A percentile compares a stretch with the other conserved stretches of the same genome.
These are phyloP conservation scores for Candida krabiensis DNA, from an alignment of 805 yeast species.

Conservation along the genomic window DNA sequence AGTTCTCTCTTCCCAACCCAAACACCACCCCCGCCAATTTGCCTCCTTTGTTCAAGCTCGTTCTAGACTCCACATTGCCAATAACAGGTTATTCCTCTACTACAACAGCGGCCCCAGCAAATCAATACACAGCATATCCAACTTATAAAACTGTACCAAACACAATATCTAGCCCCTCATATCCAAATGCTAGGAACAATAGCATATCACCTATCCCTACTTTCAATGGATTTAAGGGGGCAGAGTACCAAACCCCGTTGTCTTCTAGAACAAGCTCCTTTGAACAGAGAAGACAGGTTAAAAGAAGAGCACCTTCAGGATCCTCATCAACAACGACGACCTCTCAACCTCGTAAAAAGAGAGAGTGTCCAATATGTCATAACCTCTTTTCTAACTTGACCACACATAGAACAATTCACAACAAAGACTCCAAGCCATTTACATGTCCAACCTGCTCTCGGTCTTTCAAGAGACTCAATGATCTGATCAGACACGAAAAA, in stretches of 20 bases:
- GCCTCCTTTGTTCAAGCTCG: slow-evolving; percentile 28
- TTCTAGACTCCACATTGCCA: slow-evolving; percentile 26
- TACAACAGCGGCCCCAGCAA: slow-evolving; percentile 1
- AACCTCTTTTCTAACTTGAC: slow-evolving; percentile 72
- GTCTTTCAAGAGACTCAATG: slow-evolving; percentile 88
- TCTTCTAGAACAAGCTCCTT: slow-evolving; percentile 11
- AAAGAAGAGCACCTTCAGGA: slow-evolving; percentile 5
- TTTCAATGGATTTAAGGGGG: slow-evolving; percentile 7
- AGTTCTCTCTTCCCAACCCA: slow-evolving; percentile 4
- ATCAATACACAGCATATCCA: not conserved
- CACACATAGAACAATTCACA: slow-evolving; percentile 80
- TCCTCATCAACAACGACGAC: slow-evolving; percentile 9
- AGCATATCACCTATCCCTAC: slow-evolving; percentile 6
- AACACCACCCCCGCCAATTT: slow-evolving; percentile 8
- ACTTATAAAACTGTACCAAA: not conserved
- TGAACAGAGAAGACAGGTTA: slow-evolving; percentile 5
- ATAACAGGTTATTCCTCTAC: slow-evolving; percentile 15
- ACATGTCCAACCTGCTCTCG: slow-evolving; percentile 75
- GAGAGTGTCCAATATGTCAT: slow-evolving; percentile 39
- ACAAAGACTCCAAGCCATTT: slow-evolving; percentile 73
- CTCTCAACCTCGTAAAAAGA: slow-evolving; percentile 32
- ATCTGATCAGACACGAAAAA: slow-evolving; percentile 79
- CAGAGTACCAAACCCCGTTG: slow-evolving; percentile 5
- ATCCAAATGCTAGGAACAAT: slow-evolving; percentile 6
- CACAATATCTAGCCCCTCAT: slow-evolving; percentile 6